Conservation (phyloP, 192 early-diverging fungal genomes). For the Backusella luteola region DNA sequence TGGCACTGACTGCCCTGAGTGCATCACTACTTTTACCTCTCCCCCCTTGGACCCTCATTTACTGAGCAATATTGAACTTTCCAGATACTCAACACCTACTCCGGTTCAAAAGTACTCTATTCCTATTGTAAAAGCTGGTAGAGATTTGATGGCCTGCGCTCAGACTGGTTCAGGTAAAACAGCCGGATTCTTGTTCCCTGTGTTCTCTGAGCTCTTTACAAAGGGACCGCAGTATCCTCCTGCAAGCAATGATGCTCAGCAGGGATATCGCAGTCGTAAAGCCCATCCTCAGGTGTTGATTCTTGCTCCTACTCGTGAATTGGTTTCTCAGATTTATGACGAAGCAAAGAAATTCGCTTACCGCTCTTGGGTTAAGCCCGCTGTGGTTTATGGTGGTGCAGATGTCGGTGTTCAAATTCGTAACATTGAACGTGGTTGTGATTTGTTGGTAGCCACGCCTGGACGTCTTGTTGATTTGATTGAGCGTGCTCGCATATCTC, state of each 20-base stretch:
- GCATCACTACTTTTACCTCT: constrained; percentile 55
- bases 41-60: constrained; percentile 82
- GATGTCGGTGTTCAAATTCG: constrained; percentile 89
- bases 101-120: constrained; percentile 96
- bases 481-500: constrained; percentile 76
- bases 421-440: constrained; percentile 91
- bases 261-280: constrained; percentile 67
- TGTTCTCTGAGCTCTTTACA: constrained; percentile 88
- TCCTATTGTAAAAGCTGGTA: constrained; percentile 72
- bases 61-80: constrained; percentile 86
- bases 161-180: constrained; percentile 96
- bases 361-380: constrained; percentile 92
- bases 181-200: constrained; percentile 96
- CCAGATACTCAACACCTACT: constrained; percentile 91
- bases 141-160: constrained; percentile 99
- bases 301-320: constrained; percentile 93
- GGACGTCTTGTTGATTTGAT: constrained; percentile 96
- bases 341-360: constrained; percentile 85
- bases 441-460: constrained; percentile 92
- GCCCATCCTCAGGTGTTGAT: constrained; percentile 78
- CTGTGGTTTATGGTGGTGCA: constrained; percentile 95
- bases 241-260: constrained; percentile 30
- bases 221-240: constrained; percentile 62
- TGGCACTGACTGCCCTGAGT: constrained; percentile 64
- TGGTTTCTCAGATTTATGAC: constrained; percentile 94